Base-by-base conservation (phyloP, 768 basidiomycete species). In the Suillus weaverae region DNA sequence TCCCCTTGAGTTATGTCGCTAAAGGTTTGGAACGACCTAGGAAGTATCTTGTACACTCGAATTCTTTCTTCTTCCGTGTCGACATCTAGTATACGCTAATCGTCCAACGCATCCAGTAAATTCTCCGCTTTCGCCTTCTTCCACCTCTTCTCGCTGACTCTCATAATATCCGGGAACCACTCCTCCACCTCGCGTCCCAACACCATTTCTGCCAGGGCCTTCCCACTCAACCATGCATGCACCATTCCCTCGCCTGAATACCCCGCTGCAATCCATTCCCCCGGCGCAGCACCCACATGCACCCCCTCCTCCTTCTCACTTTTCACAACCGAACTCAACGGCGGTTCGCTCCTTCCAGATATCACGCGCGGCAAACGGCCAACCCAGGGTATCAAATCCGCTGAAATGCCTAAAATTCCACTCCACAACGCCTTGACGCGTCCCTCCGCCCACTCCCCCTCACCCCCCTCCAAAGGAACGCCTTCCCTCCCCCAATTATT, bases 191-290 rank as follows among this genome's bases (percentile, higher is more conserved):
- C 81, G 74, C 60, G 71, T 8, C 77, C 83, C 9, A 87, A 71
- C 11, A 92, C 73, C 88, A 89, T 89, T 60, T 77, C 74, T 20
- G 84, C 87, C 6, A 89, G 73, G 1, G 86, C 86, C 64, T 81
- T 82, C 18, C 86, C 89, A 61, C 86, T 80, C 78, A 87, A 73
- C 88, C 89, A 89, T 0, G 87, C 88, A 65, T 89, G 85, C 4
- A 83, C 84, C 89, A 90, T 90, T 3, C 90, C 90, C 69, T 92
- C 90, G 0, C 89, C 90, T 2, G 83, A 80, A 71, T 87, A 91
- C 20, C 89, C 90, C 4, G 87, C 89, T 32, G 85, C 81, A 30
- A 91, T 83, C 90, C 90, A 91, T 72, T 91, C 90, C 14, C 89
- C 89, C 1, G 87, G 76, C 0, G 71, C 65, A 10, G 80, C 77